Evolutionary conservation across 805 yeast species (phyloP).

Genomic region (Brettanomyces anomalus): DNA sequence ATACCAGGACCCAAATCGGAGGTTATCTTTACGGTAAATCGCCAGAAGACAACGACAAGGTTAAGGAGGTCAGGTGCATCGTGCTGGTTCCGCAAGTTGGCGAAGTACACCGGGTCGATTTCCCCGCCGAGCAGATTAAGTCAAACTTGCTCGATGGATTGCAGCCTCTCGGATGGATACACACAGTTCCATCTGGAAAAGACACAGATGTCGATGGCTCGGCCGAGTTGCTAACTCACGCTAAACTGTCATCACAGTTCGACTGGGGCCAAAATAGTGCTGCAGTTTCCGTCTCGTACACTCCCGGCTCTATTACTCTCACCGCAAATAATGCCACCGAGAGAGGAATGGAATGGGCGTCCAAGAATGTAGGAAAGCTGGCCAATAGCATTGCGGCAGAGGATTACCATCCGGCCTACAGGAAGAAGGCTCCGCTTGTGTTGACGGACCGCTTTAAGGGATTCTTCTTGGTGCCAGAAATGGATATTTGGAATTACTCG

Average conservation of each 20-base stretch:
- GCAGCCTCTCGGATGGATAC: conserved; percentile 91
- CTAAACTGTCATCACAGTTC: conserved; percentile 29
- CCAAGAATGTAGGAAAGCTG: conserved; percentile 43
- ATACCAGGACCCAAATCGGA: conserved; percentile 72
- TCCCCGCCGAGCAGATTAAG: conserved; percentile 40
- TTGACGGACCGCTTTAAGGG: conserved; percentile 73
- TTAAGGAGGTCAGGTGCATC: conserved; percentile 70
- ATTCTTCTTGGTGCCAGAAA: conserved; percentile 76
- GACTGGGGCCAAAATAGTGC: conserved; percentile 37
- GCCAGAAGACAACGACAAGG: conserved; percentile 58
- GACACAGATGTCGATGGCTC: conserved; percentile 48
- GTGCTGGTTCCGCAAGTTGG: conserved; percentile 89
- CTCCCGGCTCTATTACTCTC: conserved; percentile 79
- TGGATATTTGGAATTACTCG: conserved; percentile 82
- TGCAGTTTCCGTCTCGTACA: conserved; percentile 58
- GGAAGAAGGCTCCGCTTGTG: conserved; percentile 56
- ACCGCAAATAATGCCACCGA: conserved; percentile 52
- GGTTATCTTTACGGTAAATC: conserved; percentile 76
- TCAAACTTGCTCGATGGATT: conserved; percentile 40
- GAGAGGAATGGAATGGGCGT: conserved; percentile 77
- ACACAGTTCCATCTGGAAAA: conserved; percentile 64
- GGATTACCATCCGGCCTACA: conserved; percentile 57
- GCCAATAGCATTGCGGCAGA: conserved; percentile 55
- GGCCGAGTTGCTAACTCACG: conserved; percentile 57
- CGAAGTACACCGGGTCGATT: conserved; percentile 50